Percentiles rank a stretch among this genome's conserved stretches.
Conservation (phyloP, 73 alveolate genomes). For the Tetrahymena borealis region DNA sequence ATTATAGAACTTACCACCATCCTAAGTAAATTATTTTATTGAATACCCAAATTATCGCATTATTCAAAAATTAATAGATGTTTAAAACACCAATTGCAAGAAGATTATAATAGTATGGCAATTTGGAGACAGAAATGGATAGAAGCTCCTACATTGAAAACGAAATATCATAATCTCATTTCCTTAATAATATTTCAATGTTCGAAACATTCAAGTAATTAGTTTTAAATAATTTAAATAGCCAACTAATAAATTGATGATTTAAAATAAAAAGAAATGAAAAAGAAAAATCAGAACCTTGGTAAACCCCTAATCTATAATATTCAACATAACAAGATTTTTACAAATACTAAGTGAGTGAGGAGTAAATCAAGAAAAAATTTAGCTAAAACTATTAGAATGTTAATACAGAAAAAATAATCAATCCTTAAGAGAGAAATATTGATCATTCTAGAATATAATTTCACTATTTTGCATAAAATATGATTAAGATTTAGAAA, state of each 20-base stretch:
- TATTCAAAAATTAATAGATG: background rate
- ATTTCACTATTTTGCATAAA: background rate
- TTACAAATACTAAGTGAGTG: background rate
- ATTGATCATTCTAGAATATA: background rate
- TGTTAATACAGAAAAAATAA: background rate
- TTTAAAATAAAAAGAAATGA: background rate
- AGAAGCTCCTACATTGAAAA: background rate
- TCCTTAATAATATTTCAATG: background rate
- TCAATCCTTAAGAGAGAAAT: background rate
- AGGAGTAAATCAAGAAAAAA: background rate
- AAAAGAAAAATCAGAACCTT: background rate
- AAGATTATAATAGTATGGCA: background rate
- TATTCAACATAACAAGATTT: background rate
- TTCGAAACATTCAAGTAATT: background rate
- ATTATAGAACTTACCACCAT: background rate
- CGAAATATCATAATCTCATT: background rate
- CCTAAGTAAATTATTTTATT: background rate
- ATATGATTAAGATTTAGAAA: background rate
- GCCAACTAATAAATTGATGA: background rate
- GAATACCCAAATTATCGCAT: no score
- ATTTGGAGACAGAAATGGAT: background rate
- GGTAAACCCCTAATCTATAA: background rate
- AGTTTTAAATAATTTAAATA: background rate
- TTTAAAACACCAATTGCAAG: background rate
- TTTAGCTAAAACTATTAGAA: background rate